Percentiles rank a stretch among this genome's conserved stretches.
These are phyloP conservation scores for Amaranthus cruentus DNA, from an alignment of 148 eudicot genomes.

Conservation along the genomic window DNA sequence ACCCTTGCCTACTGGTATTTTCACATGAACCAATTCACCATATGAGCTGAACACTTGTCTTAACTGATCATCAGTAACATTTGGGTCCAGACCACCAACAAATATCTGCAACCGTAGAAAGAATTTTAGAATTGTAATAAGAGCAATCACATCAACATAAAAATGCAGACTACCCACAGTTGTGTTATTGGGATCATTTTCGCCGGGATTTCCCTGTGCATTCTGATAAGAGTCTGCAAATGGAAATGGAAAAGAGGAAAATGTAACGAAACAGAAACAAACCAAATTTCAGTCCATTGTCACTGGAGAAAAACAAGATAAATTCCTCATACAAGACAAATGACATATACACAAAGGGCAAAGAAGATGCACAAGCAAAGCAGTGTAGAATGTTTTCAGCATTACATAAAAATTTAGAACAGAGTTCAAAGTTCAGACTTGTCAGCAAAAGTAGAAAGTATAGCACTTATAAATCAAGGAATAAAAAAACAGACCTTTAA, in stretches of 20 bases:
- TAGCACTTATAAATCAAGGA: too few relatives aligned
- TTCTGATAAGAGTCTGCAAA: conserved; percentile 71
- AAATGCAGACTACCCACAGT: conserved; percentile 71
- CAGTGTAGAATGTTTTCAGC: too few relatives aligned
- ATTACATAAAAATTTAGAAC: too few relatives aligned
- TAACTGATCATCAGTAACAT: conserved; percentile 75
- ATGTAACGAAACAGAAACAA: neutral
- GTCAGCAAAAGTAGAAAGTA: too few relatives aligned
- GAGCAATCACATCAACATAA: neutral
- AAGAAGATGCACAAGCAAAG: neutral
- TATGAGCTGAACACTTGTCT: conserved; percentile 68
- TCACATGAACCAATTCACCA: conserved; percentile 91
- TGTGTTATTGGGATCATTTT: conserved; percentile 86
- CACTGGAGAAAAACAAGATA: neutral
- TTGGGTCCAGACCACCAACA: conserved; percentile 94
- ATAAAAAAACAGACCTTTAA: too few relatives aligned
- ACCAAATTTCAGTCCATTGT: neutral
- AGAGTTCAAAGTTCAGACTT: too few relatives aligned
- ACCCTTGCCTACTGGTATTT: conserved; percentile 87
- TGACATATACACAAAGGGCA: neutral
- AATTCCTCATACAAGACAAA: neutral
- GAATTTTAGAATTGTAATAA: neutral
- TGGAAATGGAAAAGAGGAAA: conserved; percentile 16
- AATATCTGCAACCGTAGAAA: conserved; percentile 52
- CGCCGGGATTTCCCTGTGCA: conserved; percentile 74